Evolutionary conservation across 129 eudicot genomes (phyloP).

Genomic region (Lactuca sativa): DNA sequence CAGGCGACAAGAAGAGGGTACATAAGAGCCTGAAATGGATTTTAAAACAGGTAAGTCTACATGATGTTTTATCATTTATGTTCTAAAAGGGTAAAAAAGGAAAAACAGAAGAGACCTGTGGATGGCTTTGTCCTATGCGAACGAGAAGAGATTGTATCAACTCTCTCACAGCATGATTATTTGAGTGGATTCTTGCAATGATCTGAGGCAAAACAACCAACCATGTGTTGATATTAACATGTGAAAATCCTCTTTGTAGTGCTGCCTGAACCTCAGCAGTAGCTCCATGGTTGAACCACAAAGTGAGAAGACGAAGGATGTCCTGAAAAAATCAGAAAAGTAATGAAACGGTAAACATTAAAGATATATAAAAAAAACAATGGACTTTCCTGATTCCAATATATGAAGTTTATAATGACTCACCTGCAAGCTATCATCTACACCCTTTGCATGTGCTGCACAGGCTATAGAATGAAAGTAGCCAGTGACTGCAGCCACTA

Average conservation of each 20-base stretch:
- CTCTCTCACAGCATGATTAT: slow-evolving; percentile 89
- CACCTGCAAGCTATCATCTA: slow-evolving; percentile 98
- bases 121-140: slow-evolving; percentile 91
- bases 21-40: slow-evolving; percentile 86
- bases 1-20: slow-evolving; percentile 99
- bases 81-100: not conserved
- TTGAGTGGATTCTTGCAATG: slow-evolving; percentile 97
- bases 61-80: slow-evolving; percentile 7
- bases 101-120: slow-evolving; percentile 62
- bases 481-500: slow-evolving; percentile 96
- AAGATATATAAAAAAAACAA: no score
- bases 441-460: slow-evolving; percentile 90
- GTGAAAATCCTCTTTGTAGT: slow-evolving; percentile 75
- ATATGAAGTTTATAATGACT: not conserved
- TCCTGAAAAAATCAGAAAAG: slow-evolving; percentile 50
- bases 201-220: slow-evolving; percentile 98
- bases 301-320: slow-evolving; percentile 94
- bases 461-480: slow-evolving; percentile 98
- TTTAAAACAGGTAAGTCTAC: not conserved
- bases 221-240: slow-evolving; percentile 98
- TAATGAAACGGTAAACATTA: slow-evolving; percentile 6
- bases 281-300: slow-evolving; percentile 99
- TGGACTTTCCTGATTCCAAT: no score
- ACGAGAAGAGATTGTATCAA: slow-evolving; percentile 85
- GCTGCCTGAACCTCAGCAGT: slow-evolving; percentile 91